These are phyloP conservation scores for Pythium dissimile DNA, from an alignment of 352 stramenopile species.

Conservation along the genomic window DNA sequence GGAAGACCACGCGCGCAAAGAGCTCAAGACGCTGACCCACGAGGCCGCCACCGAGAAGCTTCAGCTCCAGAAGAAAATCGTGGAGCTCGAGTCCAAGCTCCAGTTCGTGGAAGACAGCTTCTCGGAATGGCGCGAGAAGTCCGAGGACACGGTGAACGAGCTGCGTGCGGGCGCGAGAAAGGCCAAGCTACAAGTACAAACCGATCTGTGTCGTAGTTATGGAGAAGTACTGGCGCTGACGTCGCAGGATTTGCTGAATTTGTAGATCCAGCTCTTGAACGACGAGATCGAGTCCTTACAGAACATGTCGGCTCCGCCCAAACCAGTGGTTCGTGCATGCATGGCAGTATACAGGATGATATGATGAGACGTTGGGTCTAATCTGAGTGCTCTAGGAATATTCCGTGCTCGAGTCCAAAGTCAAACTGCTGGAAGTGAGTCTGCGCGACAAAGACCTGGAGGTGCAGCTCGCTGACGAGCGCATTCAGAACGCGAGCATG, in stretches of 20 bases:
- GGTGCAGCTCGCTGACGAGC: slow-evolving; percentile 38
- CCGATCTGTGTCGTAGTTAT: background rate
- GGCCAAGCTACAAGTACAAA: slow-evolving; percentile 50
- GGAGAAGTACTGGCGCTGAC: background rate
- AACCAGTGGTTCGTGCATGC: slow-evolving; percentile 1
- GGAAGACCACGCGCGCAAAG: slow-evolving; percentile 57
- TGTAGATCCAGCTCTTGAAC: slow-evolving; percentile 55
- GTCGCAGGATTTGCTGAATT: background rate
- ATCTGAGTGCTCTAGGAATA: slow-evolving; percentile 29
- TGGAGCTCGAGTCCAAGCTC: slow-evolving; percentile 68
- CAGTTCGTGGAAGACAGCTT: slow-evolving; percentile 59
- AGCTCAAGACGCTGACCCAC: slow-evolving; percentile 51
- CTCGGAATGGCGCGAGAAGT: slow-evolving; percentile 71
- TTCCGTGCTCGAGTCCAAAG: slow-evolving; percentile 59
- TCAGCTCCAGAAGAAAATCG: slow-evolving; percentile 59
- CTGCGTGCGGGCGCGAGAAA: slow-evolving; percentile 38
- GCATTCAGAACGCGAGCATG: slow-evolving; percentile 40
- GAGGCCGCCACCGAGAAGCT: slow-evolving; percentile 59
- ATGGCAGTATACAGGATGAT: too few relatives aligned
- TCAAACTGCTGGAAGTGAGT: slow-evolving; percentile 59
- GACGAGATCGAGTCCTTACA: slow-evolving; percentile 47
- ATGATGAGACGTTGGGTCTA: background rate
- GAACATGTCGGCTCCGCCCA: slow-evolving; percentile 16
- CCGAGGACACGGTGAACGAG: slow-evolving; percentile 48
- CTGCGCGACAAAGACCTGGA: slow-evolving; percentile 61